phyloP scores from a whole-genome alignment of 106 monocot genomes.

The Dioscorea zingiberensis region DNA sequence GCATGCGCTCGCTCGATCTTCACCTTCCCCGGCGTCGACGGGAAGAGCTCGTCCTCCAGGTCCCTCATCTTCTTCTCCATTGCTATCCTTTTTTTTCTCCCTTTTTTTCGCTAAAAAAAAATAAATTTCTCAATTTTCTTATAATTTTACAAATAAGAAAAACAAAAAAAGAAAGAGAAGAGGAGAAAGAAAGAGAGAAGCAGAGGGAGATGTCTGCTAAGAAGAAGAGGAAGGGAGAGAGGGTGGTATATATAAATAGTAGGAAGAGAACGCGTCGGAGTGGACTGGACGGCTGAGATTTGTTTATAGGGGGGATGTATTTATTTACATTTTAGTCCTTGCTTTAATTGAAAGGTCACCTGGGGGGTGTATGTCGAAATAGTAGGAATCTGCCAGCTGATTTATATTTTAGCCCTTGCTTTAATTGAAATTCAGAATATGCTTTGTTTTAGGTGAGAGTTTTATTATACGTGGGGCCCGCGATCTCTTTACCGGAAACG shows the following conservation, averaged over 20 bases:
- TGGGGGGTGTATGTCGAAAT: too few species aligned
- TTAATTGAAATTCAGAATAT: too few species aligned
- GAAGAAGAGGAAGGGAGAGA: neutral
- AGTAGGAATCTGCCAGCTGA: too few species aligned
- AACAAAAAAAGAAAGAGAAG: neutral
- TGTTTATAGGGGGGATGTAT: too few species aligned
- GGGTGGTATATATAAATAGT: slow-evolving; percentile 2
- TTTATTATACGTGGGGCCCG: too few species aligned
- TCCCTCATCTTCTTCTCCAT: slow-evolving; percentile 13
- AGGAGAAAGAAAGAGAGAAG: neutral
- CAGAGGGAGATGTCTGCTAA: slow-evolving; percentile 2
- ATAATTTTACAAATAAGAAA: neutral
- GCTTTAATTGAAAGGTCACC: too few species aligned
- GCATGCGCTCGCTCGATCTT: slow-evolving; percentile 33
- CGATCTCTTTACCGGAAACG: too few species aligned
- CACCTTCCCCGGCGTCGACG: slow-evolving; percentile 42
- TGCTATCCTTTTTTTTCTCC: too few species aligned
- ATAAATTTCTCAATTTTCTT: neutral
- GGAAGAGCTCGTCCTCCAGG: slow-evolving; percentile 31
- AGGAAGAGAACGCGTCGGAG: neutral
- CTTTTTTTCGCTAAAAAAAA: neutral
- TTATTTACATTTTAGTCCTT: too few species aligned
- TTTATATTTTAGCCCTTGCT: too few species aligned
- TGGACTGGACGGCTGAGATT: neutral
- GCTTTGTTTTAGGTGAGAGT: too few species aligned